Evolutionary conservation across 2,329 filamentous ascomycete genomes (phyloP).

Genomic region (Plectosphaerella cucumerina): DNA sequence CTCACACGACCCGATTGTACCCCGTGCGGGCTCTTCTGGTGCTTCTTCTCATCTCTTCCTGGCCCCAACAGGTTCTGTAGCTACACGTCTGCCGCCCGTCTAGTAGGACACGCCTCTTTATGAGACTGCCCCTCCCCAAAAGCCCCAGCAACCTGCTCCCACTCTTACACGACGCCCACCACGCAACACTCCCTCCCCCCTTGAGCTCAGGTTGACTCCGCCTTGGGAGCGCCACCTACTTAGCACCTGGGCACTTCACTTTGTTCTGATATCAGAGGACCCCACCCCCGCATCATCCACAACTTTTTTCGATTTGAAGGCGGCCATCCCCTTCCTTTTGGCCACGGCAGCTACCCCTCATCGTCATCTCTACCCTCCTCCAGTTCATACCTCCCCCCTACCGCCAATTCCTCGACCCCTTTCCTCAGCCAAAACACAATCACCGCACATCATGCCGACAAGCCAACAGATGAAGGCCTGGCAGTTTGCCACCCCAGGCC

Average conservation of each 20-base stretch:
- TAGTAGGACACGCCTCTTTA: no score
- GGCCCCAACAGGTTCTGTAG: no score
- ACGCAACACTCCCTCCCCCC: background rate
- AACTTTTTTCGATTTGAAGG: background rate
- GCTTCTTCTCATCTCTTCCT: background rate
- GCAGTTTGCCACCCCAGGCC: slow-evolving; percentile 16
- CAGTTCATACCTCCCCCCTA: background rate
- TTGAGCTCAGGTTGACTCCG: background rate
- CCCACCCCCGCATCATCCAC: background rate
- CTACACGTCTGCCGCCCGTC: no score
- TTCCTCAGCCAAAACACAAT: background rate
- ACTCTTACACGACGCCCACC: background rate
- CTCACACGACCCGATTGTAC: no score
- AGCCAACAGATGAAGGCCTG: slow-evolving; percentile 12
- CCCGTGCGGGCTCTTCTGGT: no score
- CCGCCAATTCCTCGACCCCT: background rate
- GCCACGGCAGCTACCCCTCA: background rate
- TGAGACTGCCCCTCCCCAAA: background rate
- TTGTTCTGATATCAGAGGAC: background rate
- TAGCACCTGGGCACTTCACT: background rate
- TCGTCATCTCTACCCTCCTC: background rate
- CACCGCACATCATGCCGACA: background rate
- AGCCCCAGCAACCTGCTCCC: background rate
- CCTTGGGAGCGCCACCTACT: background rate
- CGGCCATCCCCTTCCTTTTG: background rate